phyloP scores from a whole-genome alignment of 306 rosid genomes.

The Biancaea sappan region DNA sequence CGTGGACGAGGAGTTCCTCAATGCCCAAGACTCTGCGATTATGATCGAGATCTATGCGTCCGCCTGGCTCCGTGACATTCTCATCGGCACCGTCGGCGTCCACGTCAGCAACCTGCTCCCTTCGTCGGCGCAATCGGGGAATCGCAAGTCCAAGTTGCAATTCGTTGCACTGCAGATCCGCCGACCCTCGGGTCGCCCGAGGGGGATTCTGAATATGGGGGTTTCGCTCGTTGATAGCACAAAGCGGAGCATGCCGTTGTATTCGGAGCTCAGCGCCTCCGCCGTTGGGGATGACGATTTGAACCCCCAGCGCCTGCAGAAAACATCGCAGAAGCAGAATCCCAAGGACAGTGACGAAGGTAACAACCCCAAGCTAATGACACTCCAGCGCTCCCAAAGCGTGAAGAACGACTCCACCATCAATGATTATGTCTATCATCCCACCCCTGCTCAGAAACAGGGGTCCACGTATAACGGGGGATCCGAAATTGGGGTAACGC shows the following conservation, averaged over 20 bases:
- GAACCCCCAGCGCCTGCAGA: not conserved
- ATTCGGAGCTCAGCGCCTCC: slow-evolving; percentile 65
- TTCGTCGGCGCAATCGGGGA: slow-evolving; percentile 1
- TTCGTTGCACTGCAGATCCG: slow-evolving; percentile 66
- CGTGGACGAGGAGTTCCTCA: slow-evolving; percentile 54
- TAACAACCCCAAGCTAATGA: not conserved
- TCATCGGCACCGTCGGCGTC: slow-evolving; percentile 61
- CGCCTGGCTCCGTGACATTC: slow-evolving; percentile 53
- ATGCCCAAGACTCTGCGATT: slow-evolving; percentile 40
- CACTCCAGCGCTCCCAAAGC: slow-evolving; percentile 47
- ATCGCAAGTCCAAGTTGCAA: slow-evolving; percentile 49
- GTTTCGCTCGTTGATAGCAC: slow-evolving; percentile 55
- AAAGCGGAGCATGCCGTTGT: slow-evolving; percentile 68
- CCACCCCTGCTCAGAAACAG: not conserved
- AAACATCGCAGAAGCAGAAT: not conserved
- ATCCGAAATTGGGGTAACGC: slow-evolving; percentile 18
- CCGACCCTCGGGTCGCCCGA: slow-evolving; percentile 73
- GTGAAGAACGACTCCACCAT: slow-evolving; percentile 41
- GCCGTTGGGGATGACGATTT: slow-evolving; percentile 39
- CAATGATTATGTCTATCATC: slow-evolving; percentile 10
- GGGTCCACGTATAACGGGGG: slow-evolving; percentile 18
- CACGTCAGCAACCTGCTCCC: slow-evolving; percentile 51
- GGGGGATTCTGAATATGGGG: slow-evolving; percentile 72
- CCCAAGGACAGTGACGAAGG: not conserved
- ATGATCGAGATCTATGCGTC: slow-evolving; percentile 61